Evolutionary conservation across 2,329 filamentous ascomycete species (phyloP).

Genomic region (Alternaria rosae): DNA sequence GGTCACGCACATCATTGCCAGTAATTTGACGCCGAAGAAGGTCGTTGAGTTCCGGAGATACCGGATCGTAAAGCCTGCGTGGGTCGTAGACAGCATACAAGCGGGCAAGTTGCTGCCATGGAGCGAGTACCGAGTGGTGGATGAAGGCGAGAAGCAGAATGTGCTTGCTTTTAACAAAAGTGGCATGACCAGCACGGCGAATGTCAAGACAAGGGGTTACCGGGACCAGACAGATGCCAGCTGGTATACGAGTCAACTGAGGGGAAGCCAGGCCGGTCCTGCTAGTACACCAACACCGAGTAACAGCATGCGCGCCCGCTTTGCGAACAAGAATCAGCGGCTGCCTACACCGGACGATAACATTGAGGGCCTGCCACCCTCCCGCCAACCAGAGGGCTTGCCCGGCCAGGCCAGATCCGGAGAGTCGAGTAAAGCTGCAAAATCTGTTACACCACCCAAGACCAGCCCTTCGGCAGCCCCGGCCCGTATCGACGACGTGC

Average conservation of each 20-base stretch:
- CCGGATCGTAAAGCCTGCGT: slow-evolving; percentile 91
- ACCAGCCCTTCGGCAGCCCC: slow-evolving; percentile 34
- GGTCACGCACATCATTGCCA: slow-evolving; percentile 95
- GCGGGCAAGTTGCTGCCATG: slow-evolving; percentile 85
- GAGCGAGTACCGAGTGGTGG: slow-evolving; percentile 82
- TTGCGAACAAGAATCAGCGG: slow-evolving; percentile 23
- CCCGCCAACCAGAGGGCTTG: slow-evolving; percentile 38
- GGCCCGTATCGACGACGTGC: slow-evolving; percentile 4
- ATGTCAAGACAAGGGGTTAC: slow-evolving; percentile 70
- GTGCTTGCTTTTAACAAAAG: slow-evolving; percentile 71
- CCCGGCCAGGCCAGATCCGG: slow-evolving; percentile 32
- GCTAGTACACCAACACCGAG: slow-evolving; percentile 39
- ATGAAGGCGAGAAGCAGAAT: slow-evolving; percentile 84
- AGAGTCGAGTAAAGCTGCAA: slow-evolving; percentile 13
- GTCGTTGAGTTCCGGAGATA: slow-evolving; percentile 86
- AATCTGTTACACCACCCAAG: slow-evolving; percentile 41
- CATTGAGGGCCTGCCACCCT: slow-evolving; percentile 41
- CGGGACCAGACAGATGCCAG: slow-evolving; percentile 81
- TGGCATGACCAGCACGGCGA: slow-evolving; percentile 71
- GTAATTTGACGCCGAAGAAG: slow-evolving; percentile 90
- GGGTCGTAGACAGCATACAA: slow-evolving; percentile 88
- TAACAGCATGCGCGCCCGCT: slow-evolving; percentile 29
- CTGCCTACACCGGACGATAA: slow-evolving; percentile 37
- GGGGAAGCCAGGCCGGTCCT: slow-evolving; percentile 36
- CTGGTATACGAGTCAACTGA: slow-evolving; percentile 81